phyloP scores from a whole-genome alignment of 495 filamentous ascomycete genomes.

The Peziza echinospora region DNA sequence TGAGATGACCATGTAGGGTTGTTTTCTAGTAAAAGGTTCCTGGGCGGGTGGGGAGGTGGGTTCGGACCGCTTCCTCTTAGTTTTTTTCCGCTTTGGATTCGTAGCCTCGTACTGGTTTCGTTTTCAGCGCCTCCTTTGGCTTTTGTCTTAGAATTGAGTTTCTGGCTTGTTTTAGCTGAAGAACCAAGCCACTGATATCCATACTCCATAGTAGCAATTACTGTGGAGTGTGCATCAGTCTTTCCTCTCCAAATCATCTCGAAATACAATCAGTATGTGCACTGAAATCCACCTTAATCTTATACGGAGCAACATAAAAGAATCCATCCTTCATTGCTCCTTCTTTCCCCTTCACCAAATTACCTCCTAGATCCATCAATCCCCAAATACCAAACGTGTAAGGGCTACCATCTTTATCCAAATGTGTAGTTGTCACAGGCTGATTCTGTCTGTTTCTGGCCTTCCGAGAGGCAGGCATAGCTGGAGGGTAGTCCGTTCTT shows the following conservation, averaged over 20 bases:
- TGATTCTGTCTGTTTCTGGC: no score
- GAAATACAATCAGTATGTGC: background rate
- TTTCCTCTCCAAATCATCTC: slow-evolving; percentile 1
- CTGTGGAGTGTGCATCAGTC: background rate
- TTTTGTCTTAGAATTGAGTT: no score
- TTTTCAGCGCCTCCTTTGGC: no score
- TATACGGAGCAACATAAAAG: slow-evolving; percentile 3
- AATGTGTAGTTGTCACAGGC: no score
- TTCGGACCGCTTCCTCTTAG: no score
- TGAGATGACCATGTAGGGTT: no score
- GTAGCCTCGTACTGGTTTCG: no score
- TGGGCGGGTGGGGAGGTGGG: no score
- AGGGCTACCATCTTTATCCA: background rate
- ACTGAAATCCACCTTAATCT: slow-evolving; percentile 1
- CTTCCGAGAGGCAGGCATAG: no score
- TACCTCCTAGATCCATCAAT: background rate
- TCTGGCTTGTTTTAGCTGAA: background rate
- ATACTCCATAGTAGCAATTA: background rate
- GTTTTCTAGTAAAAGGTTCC: no score
- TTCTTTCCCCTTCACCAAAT: background rate
- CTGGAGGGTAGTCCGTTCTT: no score
- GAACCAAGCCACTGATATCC: background rate
- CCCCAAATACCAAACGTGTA: background rate
- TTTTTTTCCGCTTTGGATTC: no score
- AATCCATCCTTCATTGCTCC: background rate